Conservation (phyloP, 2,329 filamentous ascomycete genomes). For the Alternaria tenuissima region DNA sequence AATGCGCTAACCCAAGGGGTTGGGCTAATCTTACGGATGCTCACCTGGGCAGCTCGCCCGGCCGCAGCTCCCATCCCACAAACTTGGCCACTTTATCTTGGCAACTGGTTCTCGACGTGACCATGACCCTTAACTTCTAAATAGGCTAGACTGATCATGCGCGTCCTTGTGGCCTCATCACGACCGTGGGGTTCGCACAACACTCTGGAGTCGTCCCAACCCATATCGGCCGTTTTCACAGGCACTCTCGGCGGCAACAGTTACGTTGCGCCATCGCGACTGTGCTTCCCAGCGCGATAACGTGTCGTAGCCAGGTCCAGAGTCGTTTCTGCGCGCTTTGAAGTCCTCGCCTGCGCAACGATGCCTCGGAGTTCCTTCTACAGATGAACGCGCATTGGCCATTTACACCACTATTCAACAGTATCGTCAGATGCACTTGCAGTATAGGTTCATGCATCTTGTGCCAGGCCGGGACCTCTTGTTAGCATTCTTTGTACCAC, state of each 20-base stretch:
- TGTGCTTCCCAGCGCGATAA: not conserved
- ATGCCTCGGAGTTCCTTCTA: constrained; percentile 13
- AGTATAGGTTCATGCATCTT: not conserved
- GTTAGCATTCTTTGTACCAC: not conserved
- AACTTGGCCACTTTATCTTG: constrained; percentile 5
- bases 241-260: constrained; percentile 3
- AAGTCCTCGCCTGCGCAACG: constrained; percentile 5
- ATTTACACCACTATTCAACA: not conserved
- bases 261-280: constrained; percentile 11
- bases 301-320: not conserved
- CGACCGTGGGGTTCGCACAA: constrained; percentile 4
- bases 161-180: constrained; percentile 5
- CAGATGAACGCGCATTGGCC: constrained; percentile 10
- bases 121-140: not conserved
- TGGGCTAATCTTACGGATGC: not conserved
- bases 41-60: not conserved
- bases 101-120: constrained; percentile 7
- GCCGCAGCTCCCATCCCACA: constrained; percentile 2
- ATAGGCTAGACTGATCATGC: constrained; percentile 5
- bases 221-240: constrained; percentile 6
- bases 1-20: constrained; percentile 3
- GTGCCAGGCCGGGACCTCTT: not conserved
- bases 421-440: constrained; percentile 4
- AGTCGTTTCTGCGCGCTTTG: constrained; percentile 8
- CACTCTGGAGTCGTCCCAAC: constrained; percentile 9